phyloP scores from a whole-genome alignment of 306 rosid genomes.

The Fragaria ananassa region DNA sequence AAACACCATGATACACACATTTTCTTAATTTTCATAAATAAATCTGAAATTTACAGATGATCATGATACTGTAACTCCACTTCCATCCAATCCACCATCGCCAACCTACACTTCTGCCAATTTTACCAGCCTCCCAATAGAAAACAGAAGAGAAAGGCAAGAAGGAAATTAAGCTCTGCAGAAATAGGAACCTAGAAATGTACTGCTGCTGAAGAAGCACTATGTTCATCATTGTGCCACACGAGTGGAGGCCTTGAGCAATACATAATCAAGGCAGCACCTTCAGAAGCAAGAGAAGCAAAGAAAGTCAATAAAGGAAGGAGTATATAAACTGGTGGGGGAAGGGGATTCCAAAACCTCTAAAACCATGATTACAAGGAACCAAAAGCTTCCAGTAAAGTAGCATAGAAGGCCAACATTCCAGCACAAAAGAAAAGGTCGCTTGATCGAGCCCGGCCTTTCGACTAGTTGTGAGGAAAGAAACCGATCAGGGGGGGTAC shows the following conservation, averaged over 20 bases:
- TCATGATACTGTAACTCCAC: not conserved
- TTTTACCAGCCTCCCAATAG: not conserved
- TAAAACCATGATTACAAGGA: constrained; percentile 1
- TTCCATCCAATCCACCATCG: not conserved
- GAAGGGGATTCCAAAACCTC: constrained; percentile 4
- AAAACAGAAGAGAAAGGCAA: not conserved
- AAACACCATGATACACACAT: not conserved
- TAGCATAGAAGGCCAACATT: constrained; percentile 1
- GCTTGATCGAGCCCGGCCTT: not conserved
- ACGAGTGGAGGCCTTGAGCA: constrained; percentile 17
- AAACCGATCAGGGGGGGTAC: constrained; percentile 13
- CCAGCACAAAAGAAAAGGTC: constrained; percentile 13
- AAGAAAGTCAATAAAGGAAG: constrained; percentile 12
- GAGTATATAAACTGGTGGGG: not conserved
- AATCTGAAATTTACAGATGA: not conserved
- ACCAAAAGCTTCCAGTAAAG: constrained; percentile 15
- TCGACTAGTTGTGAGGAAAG: constrained; percentile 20
- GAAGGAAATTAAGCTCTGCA: not conserved
- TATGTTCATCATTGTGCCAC: constrained; percentile 8
- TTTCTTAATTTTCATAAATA: no score
- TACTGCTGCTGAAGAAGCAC: constrained; percentile 18
- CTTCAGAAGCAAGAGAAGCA: constrained; percentile 9
- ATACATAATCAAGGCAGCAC: constrained; percentile 20
- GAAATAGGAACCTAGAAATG: not conserved
- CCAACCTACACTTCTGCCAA: not conserved